These are phyloP conservation scores for Metarhizium robertsii DNA, from an alignment of 2,329 filamentous ascomycete genomes.

Conservation along the genomic window DNA sequence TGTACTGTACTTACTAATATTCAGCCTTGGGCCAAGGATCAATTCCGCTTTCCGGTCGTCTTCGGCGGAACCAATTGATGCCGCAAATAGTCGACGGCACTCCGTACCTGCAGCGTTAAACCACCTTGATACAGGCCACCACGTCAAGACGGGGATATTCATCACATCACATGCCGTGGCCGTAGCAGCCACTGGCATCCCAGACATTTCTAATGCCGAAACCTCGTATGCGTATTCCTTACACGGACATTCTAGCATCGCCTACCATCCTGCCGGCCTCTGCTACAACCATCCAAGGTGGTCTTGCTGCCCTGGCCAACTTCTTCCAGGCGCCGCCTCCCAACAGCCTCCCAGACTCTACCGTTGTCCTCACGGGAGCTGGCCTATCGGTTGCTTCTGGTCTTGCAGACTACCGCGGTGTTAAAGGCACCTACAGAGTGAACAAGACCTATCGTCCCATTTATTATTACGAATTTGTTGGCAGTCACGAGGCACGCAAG, in stretches of 20 bases:
- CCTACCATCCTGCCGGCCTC: slow-evolving; percentile 65
- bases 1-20: background rate
- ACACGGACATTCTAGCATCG: slow-evolving; percentile 70
- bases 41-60: background rate
- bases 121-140: background rate
- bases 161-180: background rate
- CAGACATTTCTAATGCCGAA: slow-evolving; percentile 44
- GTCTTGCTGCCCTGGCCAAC: slow-evolving; percentile 63
- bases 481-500: slow-evolving; percentile 74
- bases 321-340: slow-evolving; percentile 62
- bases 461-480: slow-evolving; percentile 83
- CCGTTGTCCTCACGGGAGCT: slow-evolving; percentile 61
- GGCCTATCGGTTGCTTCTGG: slow-evolving; percentile 91
- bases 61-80: background rate
- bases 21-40: background rate
- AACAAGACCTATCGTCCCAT: slow-evolving; percentile 88
- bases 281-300: slow-evolving; percentile 61
- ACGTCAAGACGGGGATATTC: background rate
- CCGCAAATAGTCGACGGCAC: background rate
- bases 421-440: slow-evolving; percentile 82
- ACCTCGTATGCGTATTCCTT: slow-evolving; percentile 80
- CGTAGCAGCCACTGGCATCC: background rate
- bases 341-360: slow-evolving; percentile 34
- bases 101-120: background rate
- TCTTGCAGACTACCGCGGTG: slow-evolving; percentile 83